phyloP scores from a whole-genome alignment of 2,329 filamentous ascomycete species.

The Huntiella moniliformis region DNA sequence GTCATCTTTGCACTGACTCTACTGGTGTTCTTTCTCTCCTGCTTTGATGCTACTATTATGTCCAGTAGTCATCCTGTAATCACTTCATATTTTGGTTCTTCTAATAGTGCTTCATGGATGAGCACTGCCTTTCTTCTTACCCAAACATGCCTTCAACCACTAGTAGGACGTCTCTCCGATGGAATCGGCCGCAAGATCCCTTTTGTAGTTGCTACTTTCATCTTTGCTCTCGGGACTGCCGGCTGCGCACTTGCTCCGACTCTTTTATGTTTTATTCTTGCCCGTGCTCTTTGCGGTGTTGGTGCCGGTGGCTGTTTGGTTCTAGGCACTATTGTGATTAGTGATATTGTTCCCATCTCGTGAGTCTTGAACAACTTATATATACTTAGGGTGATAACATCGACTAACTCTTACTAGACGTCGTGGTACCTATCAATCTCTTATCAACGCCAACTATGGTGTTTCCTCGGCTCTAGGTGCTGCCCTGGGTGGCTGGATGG shows the following conservation, averaged over 20 bases:
- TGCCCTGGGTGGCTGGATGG: slow-evolving; percentile 50
- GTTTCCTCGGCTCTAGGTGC: slow-evolving; percentile 41
- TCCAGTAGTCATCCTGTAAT: slow-evolving; percentile 65
- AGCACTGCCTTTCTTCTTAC: slow-evolving; percentile 64
- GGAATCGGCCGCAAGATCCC: slow-evolving; percentile 49
- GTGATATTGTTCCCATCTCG: slow-evolving; percentile 56
- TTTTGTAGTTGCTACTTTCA: slow-evolving; percentile 42
- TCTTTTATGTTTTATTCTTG: slow-evolving; percentile 52
- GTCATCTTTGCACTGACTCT: slow-evolving; percentile 41
- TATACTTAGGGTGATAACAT: neutral
- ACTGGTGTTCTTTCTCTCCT: slow-evolving; percentile 36
- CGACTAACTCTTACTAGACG: slow-evolving; percentile 16
- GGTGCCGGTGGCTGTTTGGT: slow-evolving; percentile 55
- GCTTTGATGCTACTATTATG: slow-evolving; percentile 67
- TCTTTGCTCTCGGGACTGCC: slow-evolving; percentile 45
- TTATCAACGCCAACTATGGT: slow-evolving; percentile 48
- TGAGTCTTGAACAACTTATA: slow-evolving; percentile 20
- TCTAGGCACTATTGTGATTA: slow-evolving; percentile 51
- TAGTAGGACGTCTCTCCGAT: slow-evolving; percentile 58
- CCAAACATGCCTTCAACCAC: slow-evolving; percentile 55
- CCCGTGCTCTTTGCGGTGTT: slow-evolving; percentile 51
- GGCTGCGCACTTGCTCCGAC: slow-evolving; percentile 51
- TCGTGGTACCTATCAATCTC: slow-evolving; percentile 54
- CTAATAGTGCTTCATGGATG: slow-evolving; percentile 66
- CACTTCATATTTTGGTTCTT: slow-evolving; percentile 59